A percentile compares a stretch with the other conserved stretches of the same genome.
These are phyloP conservation scores for Tuber indicum DNA, from an alignment of 495 filamentous ascomycete genomes.

Conservation along the genomic window DNA sequence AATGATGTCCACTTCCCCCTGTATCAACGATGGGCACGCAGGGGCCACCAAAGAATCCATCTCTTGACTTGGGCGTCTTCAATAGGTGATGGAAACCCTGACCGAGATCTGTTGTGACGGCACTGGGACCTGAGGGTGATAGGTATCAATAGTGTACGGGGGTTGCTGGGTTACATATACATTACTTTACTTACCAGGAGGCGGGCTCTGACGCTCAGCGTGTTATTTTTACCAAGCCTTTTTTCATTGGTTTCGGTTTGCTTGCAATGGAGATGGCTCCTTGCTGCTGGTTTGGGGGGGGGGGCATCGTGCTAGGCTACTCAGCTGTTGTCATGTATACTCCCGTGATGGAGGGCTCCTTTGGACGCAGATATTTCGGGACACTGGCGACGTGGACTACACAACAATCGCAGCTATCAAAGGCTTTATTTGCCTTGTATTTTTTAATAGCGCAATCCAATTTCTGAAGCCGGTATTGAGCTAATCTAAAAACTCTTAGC, in stretches of 20 bases:
- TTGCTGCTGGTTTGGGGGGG: not conserved
- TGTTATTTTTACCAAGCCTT: not conserved
- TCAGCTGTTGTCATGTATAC: not conserved
- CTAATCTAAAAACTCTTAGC: not conserved
- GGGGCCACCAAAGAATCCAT: not conserved
- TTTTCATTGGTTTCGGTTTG: not conserved
- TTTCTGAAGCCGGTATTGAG: not conserved
- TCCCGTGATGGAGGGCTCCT: not conserved
- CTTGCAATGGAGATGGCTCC: not conserved
- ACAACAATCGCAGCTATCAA: not conserved
- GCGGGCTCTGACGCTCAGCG: not conserved
- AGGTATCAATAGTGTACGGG: not conserved
- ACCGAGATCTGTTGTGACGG: not conserved
- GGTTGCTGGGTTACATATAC: not conserved
- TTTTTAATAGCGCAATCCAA: not conserved
- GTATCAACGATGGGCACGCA: not conserved
- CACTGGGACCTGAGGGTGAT: not conserved
- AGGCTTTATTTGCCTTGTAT: not conserved
- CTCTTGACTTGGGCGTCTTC: not conserved
- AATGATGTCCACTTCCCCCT: not conserved
- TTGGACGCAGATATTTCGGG: not conserved
- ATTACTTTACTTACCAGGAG: not conserved
- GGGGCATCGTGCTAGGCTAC: not conserved
- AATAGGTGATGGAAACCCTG: not conserved
- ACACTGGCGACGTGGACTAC: not conserved